Percentiles rank a stretch among this genome's conserved stretches.
Evolutionary conservation across 176 grass and related monocot species (phyloP).

Genomic region (Paspalum notatum): DNA sequence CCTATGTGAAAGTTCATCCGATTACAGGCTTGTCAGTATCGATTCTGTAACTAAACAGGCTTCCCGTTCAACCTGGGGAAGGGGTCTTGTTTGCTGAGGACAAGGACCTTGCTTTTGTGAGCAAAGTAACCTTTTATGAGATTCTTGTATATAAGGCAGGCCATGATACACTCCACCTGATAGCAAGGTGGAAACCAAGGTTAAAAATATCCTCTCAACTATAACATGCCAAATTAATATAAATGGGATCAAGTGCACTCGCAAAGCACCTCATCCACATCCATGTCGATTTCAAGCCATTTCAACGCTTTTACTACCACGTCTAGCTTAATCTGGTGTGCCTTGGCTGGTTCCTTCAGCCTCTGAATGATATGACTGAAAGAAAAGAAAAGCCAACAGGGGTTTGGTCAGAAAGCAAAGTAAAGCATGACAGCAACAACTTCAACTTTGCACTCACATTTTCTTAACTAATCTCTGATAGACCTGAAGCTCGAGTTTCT

Average conservation of each 20-base stretch:
- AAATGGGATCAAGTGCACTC: not conserved
- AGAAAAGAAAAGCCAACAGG: slow-evolving; percentile 25
- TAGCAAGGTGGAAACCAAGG: not conserved
- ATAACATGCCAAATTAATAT: not conserved
- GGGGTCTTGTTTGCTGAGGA: slow-evolving; percentile 95
- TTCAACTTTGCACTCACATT: slow-evolving; percentile 67
- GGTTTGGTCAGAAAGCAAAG: slow-evolving; percentile 2
- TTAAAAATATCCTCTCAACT: not conserved
- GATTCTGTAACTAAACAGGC: slow-evolving; percentile 52
- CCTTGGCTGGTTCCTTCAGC: slow-evolving; percentile 80
- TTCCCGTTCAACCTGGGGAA: slow-evolving; percentile 92
- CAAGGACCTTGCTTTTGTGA: slow-evolving; percentile 94
- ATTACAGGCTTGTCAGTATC: not conserved
- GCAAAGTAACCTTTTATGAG: slow-evolving; percentile 90
- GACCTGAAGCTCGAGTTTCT: slow-evolving; percentile 92
- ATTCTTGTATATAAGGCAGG: slow-evolving; percentile 94
- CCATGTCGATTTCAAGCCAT: slow-evolving; percentile 95
- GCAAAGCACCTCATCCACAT: slow-evolving; percentile 74
- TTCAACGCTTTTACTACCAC: slow-evolving; percentile 71
- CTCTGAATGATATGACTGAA: slow-evolving; percentile 79
- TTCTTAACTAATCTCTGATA: slow-evolving; percentile 98
- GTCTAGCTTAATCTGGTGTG: slow-evolving; percentile 92
- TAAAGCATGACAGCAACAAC: not conserved
- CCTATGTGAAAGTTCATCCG: not conserved
- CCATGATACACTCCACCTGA: slow-evolving; percentile 87